A percentile compares a stretch with the other conserved stretches of the same genome.
phyloP scores from a whole-genome alignment of 1,139 yeast species.

The Wickerhamomyces sp. region DNA sequence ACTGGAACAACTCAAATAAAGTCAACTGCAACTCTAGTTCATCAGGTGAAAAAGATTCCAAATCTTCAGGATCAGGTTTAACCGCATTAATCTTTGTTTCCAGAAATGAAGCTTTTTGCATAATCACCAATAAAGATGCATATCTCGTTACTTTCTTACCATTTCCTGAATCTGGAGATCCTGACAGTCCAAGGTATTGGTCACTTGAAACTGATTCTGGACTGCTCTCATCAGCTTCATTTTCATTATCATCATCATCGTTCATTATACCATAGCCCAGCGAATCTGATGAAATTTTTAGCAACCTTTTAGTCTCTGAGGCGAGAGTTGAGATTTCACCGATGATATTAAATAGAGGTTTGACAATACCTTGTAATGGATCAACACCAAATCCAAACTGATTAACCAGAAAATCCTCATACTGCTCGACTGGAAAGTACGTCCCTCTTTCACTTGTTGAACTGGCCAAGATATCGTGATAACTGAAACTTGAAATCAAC shows the following conservation, averaged over 20 bases:
- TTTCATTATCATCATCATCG: constrained; percentile 16
- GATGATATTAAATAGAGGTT: constrained; percentile 56
- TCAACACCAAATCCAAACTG: constrained; percentile 38
- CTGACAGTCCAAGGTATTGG: constrained; percentile 8
- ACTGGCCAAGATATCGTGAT: constrained; percentile 69
- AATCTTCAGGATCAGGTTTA: constrained; percentile 49
- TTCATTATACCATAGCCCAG: constrained; percentile 21
- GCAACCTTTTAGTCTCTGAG: constrained; percentile 39
- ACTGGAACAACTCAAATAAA: constrained; percentile 66
- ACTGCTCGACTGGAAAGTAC: constrained; percentile 51
- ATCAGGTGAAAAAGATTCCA: constrained; percentile 40
- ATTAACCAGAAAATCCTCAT: constrained; percentile 46
- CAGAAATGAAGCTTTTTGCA: constrained; percentile 37
- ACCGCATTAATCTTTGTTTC: constrained; percentile 48
- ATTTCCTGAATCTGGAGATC: constrained; percentile 19
- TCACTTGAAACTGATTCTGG: constrained; percentile 11
- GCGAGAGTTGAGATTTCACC: constrained; percentile 68
- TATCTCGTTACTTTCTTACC: constrained; percentile 20
- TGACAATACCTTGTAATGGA: constrained; percentile 70
- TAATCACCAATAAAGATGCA: constrained; percentile 30
- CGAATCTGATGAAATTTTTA: constrained; percentile 19
- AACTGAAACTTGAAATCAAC: constrained; percentile 77
- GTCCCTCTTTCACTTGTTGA: constrained; percentile 52
- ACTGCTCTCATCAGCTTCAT: constrained; percentile 5
- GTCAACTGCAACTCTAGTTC: constrained; percentile 66